Conservation (phyloP, 352 stramenopile genomes). For the Thraustochytrium sp. region DNA sequence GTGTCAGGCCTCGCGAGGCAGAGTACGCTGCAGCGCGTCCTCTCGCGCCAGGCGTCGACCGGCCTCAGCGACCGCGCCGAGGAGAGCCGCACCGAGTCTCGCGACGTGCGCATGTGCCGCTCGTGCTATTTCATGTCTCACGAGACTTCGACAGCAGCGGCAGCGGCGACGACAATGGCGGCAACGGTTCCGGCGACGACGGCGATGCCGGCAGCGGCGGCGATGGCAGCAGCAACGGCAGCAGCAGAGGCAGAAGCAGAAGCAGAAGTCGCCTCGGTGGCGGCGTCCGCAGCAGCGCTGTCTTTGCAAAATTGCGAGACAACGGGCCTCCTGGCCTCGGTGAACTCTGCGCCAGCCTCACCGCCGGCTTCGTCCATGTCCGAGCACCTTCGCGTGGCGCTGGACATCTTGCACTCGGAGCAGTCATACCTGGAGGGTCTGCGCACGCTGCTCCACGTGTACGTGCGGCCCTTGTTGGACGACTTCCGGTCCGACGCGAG, state of each 20-base stretch:
- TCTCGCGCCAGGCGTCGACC: not conserved
- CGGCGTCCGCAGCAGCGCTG: not conserved
- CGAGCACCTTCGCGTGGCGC: not conserved
- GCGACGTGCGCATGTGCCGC: not conserved
- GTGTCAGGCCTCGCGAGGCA: not conserved
- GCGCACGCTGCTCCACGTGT: not conserved
- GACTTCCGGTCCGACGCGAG: conserved; percentile 1
- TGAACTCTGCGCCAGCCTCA: too few species aligned
- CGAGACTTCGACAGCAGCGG: not conserved
- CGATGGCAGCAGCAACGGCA: not conserved
- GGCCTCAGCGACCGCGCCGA: not conserved
- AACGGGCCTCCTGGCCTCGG: too few species aligned
- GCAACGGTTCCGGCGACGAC: not conserved
- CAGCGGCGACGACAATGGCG: not conserved
- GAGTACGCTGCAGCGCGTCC: not conserved
- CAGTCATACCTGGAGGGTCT: not conserved
- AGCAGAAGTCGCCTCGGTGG: not conserved
- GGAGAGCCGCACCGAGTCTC: not conserved
- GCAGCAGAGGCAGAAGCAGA: not conserved
- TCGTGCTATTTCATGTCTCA: not conserved
- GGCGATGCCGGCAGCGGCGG: not conserved
- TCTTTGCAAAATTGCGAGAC: too few species aligned
- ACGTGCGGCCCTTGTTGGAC: conserved; percentile 6
- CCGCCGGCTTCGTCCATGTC: too few species aligned
- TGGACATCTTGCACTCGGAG: conserved; percentile 3